phyloP scores from a whole-genome alignment of 805 yeast species.

The Cyberlindnera euphorbiae region DNA sequence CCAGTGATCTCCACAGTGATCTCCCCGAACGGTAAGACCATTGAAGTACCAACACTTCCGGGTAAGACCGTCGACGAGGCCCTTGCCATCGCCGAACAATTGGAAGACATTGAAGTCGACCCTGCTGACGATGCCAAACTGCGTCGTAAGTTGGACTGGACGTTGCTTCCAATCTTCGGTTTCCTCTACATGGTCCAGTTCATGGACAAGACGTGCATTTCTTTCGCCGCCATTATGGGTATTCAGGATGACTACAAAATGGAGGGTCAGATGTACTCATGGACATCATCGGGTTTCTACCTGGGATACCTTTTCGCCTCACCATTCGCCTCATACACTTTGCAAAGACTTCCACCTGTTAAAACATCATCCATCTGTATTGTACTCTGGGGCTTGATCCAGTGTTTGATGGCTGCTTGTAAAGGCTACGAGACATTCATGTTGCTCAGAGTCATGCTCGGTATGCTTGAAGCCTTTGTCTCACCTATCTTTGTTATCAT shows the following conservation, averaged over 20 bases:
- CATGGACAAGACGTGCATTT: constrained; percentile 38
- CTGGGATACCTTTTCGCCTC: constrained; percentile 52
- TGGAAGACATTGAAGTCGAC: constrained; percentile 11
- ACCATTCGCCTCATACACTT: constrained; percentile 33
- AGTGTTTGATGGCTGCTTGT: constrained; percentile 36
- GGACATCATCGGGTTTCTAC: constrained; percentile 48
- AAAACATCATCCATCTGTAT: constrained; percentile 37
- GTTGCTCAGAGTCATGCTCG: constrained; percentile 42
- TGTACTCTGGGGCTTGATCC: constrained; percentile 43
- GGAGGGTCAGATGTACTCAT: constrained; percentile 37
- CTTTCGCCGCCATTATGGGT: constrained; percentile 43
- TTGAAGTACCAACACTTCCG: constrained; percentile 6
- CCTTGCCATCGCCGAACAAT: constrained; percentile 12
- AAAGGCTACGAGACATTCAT: constrained; percentile 41
- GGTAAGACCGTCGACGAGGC: constrained; percentile 22
- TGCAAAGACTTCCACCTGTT: constrained; percentile 42
- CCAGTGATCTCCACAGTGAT: constrained; percentile 11
- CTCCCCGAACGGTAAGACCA: constrained; percentile 11
- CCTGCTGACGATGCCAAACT: constrained; percentile 29
- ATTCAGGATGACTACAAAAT: constrained; percentile 35
- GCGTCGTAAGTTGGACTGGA: constrained; percentile 34
- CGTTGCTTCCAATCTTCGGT: constrained; percentile 29
- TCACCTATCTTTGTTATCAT: constrained; percentile 25
- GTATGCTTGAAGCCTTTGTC: constrained; percentile 42
- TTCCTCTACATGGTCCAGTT: constrained; percentile 33